Conservation (phyloP, 2,329 filamentous ascomycete species). For the Arthroderma sp. region DNA sequence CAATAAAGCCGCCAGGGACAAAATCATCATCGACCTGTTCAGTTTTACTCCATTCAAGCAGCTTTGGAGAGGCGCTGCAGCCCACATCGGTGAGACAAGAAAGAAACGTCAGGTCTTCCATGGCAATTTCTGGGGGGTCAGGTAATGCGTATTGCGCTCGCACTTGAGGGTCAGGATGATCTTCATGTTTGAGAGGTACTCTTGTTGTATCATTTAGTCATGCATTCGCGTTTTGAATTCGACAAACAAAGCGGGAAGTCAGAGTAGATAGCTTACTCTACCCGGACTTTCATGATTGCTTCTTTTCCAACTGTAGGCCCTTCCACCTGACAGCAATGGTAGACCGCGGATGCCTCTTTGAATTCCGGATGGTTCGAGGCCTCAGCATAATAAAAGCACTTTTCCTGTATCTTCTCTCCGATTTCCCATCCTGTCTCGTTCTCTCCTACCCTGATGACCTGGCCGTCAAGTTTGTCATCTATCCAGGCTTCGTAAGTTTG, state of each 20-base stretch:
- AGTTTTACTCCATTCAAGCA: not conserved
- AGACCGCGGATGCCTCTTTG: conserved; percentile 4
- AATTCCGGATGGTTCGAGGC: not conserved
- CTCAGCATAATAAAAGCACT: not conserved
- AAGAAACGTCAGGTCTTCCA: not conserved
- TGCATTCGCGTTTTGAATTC: not conserved
- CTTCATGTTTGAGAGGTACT: not conserved
- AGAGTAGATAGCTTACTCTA: conserved; percentile 4
- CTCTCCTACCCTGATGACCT: not conserved
- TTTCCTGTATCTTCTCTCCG: not conserved
- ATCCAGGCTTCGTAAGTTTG: not conserved
- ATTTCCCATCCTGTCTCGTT: not conserved
- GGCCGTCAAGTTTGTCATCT: not conserved
- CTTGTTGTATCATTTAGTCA: not conserved
- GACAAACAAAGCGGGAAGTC: not conserved
- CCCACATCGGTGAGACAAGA: not conserved
- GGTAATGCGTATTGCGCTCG: not conserved
- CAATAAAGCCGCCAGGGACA: conserved; percentile 6
- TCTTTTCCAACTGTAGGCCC: conserved; percentile 2
- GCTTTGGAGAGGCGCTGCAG: conserved; percentile 3
- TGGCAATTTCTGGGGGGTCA: not conserved
- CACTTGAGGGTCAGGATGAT: not conserved
- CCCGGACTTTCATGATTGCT: conserved; percentile 6
- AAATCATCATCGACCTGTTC: not conserved
- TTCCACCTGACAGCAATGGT: conserved; percentile 2